These are phyloP conservation scores for Nasturtium officinale DNA, from an alignment of 345 rosid genomes.

Conservation along the genomic window DNA sequence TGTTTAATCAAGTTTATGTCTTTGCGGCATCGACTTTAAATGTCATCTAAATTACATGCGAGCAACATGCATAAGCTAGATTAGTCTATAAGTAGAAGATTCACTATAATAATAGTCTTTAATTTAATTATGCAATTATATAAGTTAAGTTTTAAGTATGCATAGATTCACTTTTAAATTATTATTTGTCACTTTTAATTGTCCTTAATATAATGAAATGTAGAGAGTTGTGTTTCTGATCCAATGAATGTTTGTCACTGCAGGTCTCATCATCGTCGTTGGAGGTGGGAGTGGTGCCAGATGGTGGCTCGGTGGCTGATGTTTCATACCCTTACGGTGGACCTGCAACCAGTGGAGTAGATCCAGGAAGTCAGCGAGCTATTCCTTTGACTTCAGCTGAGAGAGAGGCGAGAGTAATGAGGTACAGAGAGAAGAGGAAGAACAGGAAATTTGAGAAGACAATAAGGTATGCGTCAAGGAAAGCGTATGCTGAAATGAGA, in stretches of 20 bases:
- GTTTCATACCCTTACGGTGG: constrained; percentile 57
- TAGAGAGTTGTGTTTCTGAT: neutral
- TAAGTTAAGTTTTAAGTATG: neutral
- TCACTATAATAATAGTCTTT: neutral
- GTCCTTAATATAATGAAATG: neutral
- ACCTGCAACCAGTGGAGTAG: constrained; percentile 42
- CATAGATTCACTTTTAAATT: neutral
- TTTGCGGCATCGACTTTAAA: neutral
- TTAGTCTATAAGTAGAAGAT: neutral
- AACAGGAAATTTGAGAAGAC: constrained; percentile 96
- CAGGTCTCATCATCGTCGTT: constrained; percentile 90
- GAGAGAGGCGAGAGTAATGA: constrained; percentile 87
- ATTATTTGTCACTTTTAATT: neutral
- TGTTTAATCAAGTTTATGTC: neutral
- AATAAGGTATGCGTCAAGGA: constrained; percentile 84
- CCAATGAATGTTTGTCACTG: neutral
- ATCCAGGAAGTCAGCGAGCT: constrained; percentile 53
- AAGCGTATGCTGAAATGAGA: constrained; percentile 91
- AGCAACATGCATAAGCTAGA: constrained; percentile 1
- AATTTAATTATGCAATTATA: neutral
- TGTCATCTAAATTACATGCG: neutral
- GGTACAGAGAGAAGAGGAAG: constrained; percentile 99
- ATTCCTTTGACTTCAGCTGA: constrained; percentile 72
- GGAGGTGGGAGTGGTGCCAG: constrained; percentile 95
- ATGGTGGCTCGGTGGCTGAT: constrained; percentile 66